Evolutionary conservation across 306 rosid genomes (phyloP), one percentile per base, ranked within the genome.

Genomic region (Trichosanthes truncata): DNA sequence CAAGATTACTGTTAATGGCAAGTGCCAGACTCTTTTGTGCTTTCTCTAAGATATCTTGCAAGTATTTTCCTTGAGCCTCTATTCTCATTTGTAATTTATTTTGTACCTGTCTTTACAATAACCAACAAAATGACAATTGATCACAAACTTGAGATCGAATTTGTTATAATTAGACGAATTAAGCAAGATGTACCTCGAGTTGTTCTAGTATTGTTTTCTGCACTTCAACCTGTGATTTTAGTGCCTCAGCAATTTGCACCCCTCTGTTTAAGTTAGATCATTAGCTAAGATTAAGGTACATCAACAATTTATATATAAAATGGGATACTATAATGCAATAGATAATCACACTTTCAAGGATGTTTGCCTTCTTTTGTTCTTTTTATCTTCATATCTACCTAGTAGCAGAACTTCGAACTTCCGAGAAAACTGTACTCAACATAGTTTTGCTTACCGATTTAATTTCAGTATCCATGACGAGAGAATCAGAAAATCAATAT

Each of bases 1-100:
- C 84, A 5, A 87, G 65, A 41, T 83, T 51, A 48, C 11, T 96
- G 76, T 81, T 87, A 81, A 80, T 43, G 74, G 88, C 86, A n/a
- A 79, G 23, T n/a, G 93, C 81, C 63, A 95, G 89, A 66, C 86
- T 89, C 66, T 83, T 88, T 78, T 86, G 97, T 6, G 97, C 99
- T 81, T 90, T 91, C 82, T 95, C 99, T 77, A 95, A 81, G 76
- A 90, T 90, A 9, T 85, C 81, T 73, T 96, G 97, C 80, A 96
- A 83, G 83, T 93, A 93, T 85, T 90, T 91, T 77, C 93, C 99
- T 85, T 96, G 98, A 0, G 97, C 91, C 83, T 96, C 98, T 79
- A 93, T 91, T 90, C 95, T 90, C 88, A 90, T 87, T 45, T 88
- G 91, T 80, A 93, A 74, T 79, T 85, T 93, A 85, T 85, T 93